Evolutionary conservation across 1,284 basidiomycete genomes (phyloP), one percentile per base, ranked within the genome.

Genomic region (Malassezia pachydermatis): DNA sequence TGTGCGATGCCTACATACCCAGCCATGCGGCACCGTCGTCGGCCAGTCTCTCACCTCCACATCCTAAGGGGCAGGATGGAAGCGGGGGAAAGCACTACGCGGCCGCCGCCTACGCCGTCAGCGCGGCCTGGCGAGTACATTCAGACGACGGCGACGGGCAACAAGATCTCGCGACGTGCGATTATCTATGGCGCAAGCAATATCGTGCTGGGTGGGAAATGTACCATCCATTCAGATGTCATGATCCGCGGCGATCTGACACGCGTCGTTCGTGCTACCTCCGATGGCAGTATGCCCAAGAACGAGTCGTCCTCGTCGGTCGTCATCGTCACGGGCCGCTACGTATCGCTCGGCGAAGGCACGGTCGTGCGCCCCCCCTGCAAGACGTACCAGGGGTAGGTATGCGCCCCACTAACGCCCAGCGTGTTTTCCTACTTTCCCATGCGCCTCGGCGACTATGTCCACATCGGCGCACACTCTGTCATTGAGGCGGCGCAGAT

Each of bases 191-290:
- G 94, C 8, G 87, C 89, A 6, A 84, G 88, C 68, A 95, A 96
- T 70, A 98, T 98, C 69, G 87, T 96, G 53, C 81, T 99, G 2
- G 88, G 88, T 28, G 94, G 92, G 33, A 96, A 96, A 75, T 92
- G 88, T 4, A 87, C 98, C 70, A 92, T 99, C 47, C 84, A 89
- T 11, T 84, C 80, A 43, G 80, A 81, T 48, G 84, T 84, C 11
- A 85, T 94, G 50, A 83, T 95, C 46, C 82, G 89, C 37, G 89
- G 89, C 0, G 89, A 95, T 68, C 75, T 94, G 36, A 77, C 65
- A 25, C 52, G 73, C 10, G 45, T 54, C 5, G 19, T 40, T 14
- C 47, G 41, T 19, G 34, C n/a, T 23, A 47, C 14, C 24, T 28
- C 20, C 41, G n/a, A 22, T 8, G 6, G 9, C 28, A 11, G n/a